phyloP scores from a whole-genome alignment of 495 filamentous ascomycete species.

The Aspergillus heteromorphus region DNA sequence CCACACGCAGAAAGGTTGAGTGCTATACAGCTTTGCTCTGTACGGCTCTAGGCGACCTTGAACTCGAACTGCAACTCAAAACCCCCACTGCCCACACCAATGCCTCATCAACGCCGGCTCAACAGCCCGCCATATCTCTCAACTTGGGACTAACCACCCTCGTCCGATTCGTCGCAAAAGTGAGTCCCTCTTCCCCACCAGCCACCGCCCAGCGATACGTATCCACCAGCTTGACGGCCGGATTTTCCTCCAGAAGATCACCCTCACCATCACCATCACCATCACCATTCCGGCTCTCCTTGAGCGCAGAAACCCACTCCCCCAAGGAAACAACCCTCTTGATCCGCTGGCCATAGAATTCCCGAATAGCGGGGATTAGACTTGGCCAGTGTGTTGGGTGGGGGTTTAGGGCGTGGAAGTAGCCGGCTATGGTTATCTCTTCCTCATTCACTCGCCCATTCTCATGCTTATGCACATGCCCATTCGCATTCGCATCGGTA shows the following conservation, averaged over 20 bases:
- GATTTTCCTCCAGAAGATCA: constrained; percentile 16
- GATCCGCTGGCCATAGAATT: constrained; percentile 13
- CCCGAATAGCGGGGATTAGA: constrained; percentile 4
- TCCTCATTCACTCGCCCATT: too few species aligned
- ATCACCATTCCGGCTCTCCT: constrained; percentile 10
- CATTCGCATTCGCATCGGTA: too few species aligned
- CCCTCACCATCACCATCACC: constrained; percentile 9
- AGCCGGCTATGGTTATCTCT: constrained; percentile 1
- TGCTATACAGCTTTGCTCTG: too few species aligned
- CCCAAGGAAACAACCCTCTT: constrained; percentile 10
- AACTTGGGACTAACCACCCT: constrained; percentile 14
- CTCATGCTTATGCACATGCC: too few species aligned
- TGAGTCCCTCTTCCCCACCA: neutral
- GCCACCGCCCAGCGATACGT: constrained; percentile 10
- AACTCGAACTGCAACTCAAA: too few species aligned
- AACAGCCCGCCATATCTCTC: constrained; percentile 15
- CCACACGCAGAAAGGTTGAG: too few species aligned
- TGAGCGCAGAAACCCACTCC: constrained; percentile 14
- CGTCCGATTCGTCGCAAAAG: constrained; percentile 14
- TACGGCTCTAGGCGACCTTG: too few species aligned
- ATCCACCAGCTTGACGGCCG: constrained; percentile 20
- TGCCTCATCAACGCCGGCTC: constrained; percentile 17
- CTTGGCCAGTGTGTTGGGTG: constrained; percentile 3
- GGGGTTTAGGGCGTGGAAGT: constrained; percentile 19
- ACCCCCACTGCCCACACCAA: constrained; percentile 22